A percentile compares a stretch with the other conserved stretches of the same genome.
phyloP scores from a whole-genome alignment of 1,284 basidiomycete species.

The Volvariella surrecta region DNA sequence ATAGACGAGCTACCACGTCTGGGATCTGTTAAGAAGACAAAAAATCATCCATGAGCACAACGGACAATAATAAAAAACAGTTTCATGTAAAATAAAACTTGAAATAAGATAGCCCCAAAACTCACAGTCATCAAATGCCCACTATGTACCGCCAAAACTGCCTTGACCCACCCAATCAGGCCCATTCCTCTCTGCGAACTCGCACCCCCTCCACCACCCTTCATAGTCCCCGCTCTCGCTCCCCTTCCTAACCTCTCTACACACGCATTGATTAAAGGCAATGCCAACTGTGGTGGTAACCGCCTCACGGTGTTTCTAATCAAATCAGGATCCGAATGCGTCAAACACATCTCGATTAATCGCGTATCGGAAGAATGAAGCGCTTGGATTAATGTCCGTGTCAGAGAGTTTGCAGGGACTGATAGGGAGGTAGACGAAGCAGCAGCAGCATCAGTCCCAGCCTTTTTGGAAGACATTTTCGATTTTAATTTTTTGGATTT shows the following conservation, averaged over 20 bases:
- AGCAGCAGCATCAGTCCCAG: slow-evolving; percentile 17
- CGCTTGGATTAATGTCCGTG: slow-evolving; percentile 93
- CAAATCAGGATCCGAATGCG: slow-evolving; percentile 74
- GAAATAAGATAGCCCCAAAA: slow-evolving; percentile 15
- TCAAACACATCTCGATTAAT: slow-evolving; percentile 83
- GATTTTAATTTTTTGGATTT: slow-evolving; percentile 19
- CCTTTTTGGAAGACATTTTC: slow-evolving; percentile 15
- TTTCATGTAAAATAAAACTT: no score
- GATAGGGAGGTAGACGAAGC: slow-evolving; percentile 21
- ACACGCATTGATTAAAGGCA: slow-evolving; percentile 84
- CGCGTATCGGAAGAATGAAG: slow-evolving; percentile 91
- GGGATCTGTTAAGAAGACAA: slow-evolving; percentile 53
- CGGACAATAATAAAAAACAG: slow-evolving; percentile 1
- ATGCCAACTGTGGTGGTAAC: slow-evolving; percentile 83
- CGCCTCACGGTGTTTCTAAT: slow-evolving; percentile 87
- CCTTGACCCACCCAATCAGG: slow-evolving; percentile 85
- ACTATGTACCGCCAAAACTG: slow-evolving; percentile 82
- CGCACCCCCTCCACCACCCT: slow-evolving; percentile 75
- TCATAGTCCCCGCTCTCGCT: slow-evolving; percentile 59
- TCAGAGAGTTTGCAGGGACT: slow-evolving; percentile 84
- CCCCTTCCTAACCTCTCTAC: slow-evolving; percentile 86
- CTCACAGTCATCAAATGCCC: slow-evolving; percentile 91
- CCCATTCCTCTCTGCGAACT: slow-evolving; percentile 82
- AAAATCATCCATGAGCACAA: slow-evolving; percentile 11
- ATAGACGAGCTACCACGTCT: slow-evolving; percentile 76